Percentiles rank a stretch among this genome's conserved stretches.
These are phyloP conservation scores for Penstemon barbatus DNA, from an alignment of 257 asterid species.

Conservation along the genomic window DNA sequence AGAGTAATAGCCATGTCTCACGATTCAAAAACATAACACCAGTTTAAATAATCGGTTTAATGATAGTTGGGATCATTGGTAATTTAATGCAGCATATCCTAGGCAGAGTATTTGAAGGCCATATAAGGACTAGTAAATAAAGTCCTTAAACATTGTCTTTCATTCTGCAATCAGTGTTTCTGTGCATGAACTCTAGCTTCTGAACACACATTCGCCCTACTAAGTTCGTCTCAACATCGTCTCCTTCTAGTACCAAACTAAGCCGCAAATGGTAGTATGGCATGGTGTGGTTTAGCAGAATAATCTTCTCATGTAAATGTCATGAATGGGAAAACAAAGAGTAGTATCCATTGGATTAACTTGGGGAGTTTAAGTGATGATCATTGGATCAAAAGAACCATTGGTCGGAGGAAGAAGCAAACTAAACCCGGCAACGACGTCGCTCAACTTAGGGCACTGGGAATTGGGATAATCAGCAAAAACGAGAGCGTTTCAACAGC, in stretches of 20 bases:
- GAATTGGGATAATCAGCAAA: no score
- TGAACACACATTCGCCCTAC: background rate
- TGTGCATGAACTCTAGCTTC: background rate
- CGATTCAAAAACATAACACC: background rate
- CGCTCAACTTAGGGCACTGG: no score
- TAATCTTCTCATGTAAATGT: background rate
- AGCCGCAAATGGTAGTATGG: background rate
- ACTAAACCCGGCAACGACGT: no score
- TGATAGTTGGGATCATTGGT: background rate
- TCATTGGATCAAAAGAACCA: no score
- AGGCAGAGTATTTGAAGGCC: slow-evolving; percentile 3
- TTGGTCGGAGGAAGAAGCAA: no score
- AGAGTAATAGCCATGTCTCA: background rate
- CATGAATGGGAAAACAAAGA: background rate
- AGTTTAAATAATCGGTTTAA: background rate
- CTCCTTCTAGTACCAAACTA: background rate
- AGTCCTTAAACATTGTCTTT: background rate
- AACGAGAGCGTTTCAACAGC: no score
- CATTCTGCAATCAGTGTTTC: background rate
- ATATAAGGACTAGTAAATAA: background rate
- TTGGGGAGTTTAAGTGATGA: no score
- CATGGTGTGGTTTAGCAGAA: no score
- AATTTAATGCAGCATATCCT: background rate
- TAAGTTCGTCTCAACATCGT: background rate
- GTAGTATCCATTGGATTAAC: no score